phyloP scores from a whole-genome alignment of 352 stramenopile species.

The Phytopythium mirpurense region DNA sequence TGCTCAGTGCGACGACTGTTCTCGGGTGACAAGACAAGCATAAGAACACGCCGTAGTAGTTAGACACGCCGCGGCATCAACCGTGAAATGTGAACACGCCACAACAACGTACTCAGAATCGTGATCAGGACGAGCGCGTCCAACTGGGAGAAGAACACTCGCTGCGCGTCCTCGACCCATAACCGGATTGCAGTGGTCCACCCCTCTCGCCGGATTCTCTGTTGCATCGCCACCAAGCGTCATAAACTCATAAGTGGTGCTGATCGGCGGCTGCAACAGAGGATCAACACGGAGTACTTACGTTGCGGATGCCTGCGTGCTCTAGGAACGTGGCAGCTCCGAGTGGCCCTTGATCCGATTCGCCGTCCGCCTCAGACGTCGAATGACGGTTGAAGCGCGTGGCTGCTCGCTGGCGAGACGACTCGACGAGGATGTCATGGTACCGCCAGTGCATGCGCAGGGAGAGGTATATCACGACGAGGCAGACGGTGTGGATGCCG shows the following conservation, averaged over 20 bases:
- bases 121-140: constrained; percentile 78
- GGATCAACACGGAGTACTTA: constrained; percentile 11
- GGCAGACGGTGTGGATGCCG: constrained; percentile 63
- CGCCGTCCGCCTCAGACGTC: constrained; percentile 9
- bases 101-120: constrained; percentile 49
- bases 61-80: no score
- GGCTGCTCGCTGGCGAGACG: constrained; percentile 15
- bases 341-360: constrained; percentile 13
- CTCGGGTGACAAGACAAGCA: background rate
- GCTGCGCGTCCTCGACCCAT: constrained; percentile 70
- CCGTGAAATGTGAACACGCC: background rate
- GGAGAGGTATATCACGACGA: constrained; percentile 74
- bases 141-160: constrained; percentile 66
- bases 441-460: constrained; percentile 78
- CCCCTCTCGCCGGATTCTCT: constrained; percentile 6
- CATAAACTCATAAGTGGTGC: background rate
- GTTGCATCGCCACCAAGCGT: background rate
- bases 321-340: constrained; percentile 27
- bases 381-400: constrained; percentile 12
- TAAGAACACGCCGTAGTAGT: background rate
- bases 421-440: constrained; percentile 49
- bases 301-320: constrained; percentile 46
- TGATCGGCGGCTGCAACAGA: background rate
- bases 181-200: constrained; percentile 15
- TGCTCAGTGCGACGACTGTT: constrained; percentile 76